Base-by-base conservation (phyloP, 2,329 filamentous ascomycete genomes). In the Phaeomoniella chlamydospora region DNA sequence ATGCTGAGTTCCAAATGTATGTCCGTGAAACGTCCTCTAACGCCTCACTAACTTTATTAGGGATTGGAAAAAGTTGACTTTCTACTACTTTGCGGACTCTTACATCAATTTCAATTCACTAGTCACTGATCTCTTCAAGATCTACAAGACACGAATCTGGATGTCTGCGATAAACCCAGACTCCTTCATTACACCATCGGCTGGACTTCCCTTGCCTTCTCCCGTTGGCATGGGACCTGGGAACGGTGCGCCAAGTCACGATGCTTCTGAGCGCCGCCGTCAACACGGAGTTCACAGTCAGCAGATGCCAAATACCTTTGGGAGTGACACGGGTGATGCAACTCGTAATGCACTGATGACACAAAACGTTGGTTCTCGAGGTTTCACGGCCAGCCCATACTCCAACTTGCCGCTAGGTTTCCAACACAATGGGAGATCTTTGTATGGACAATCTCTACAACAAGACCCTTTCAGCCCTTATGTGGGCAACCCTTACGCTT, bases 91-190 rank as follows among this genome's bases (percentile, higher is more conserved):
- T 55, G 88, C 90, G 37, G 87, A 94, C 52, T 77, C 85, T 1
- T 98, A 98, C 56, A 94, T 98, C 67, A 96, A 49, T 62, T 98
- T 98, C 70, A 98, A 98, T 56, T 84, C 85, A 2, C 74, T 98
- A 12, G 90, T 98, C 36, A 94, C 87, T 0, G 90, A 98, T 54
- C 69, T 98, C 10, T 98, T 96, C 72, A 96, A 96, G 61, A 88
- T 96, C 43, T 98, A 96, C 70, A 98, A 98, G 66, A 94, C 88
- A 15, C 77, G 92, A 48, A 98, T 98, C 50, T 98, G 90, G 90
- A 94, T 98, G 84, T 96, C 88, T 3, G 90, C 90, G 3, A 93
- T 98, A 57, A 98, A 98, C 54, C 90, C 90, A 5, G 90, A 88
- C 4, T 94, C 88, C 0, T 94, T 96, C 56, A 82, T 82, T 15